Evolutionary conservation across 2,329 filamentous ascomycete species (phyloP), one percentile per base, ranked within the genome.

Genomic region (Ustulina deusta): DNA sequence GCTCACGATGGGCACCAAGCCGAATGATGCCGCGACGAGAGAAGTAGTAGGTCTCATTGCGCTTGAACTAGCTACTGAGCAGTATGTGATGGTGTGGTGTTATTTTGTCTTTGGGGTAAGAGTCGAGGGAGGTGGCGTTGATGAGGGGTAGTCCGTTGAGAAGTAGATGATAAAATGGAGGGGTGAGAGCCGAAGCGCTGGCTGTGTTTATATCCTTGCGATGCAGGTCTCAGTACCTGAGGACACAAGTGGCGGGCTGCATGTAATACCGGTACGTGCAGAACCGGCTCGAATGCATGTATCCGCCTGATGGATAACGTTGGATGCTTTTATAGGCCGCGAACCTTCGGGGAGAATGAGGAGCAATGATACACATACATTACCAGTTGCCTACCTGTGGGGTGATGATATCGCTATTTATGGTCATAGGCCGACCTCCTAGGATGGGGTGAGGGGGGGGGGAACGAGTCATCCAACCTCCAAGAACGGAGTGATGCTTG

Each of bases 41-140:
- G 52, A 2, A 5, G 25, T 60, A 1, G 48, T 48, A 3, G 13
- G 29, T 13, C 62, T 68, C 68, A 70, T 34, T 61, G 49, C 32
- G 9, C 6, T 5, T 15, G 6, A n/a, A 25, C 9, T 27, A 32
- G 38, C n/a, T 56, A 32, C 29, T 46, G 4, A 7, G 22, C 9
- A 44, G n/a, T n/a, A 3, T 15, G n/a, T 10, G 9, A 61, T 25
- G 11, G 7, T 51, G 2, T 32, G 6, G 27, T 52, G 17, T 2
- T 34, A 32, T 10, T 34, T 38, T 15, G n/a, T 13, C 15, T 2
- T 42, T 7, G 5, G 27, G 25, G 42, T 10, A 32, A 15, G 6
- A n/a, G 13, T 1, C 6, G 7, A 13, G 17, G 20, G n/a, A 51
- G 44, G 6, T 20, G 27, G 25, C 1, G 34, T 27, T 49, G 29